phyloP scores from a whole-genome alignment of 805 yeast genomes.

The Saturnispora galanensis region DNA sequence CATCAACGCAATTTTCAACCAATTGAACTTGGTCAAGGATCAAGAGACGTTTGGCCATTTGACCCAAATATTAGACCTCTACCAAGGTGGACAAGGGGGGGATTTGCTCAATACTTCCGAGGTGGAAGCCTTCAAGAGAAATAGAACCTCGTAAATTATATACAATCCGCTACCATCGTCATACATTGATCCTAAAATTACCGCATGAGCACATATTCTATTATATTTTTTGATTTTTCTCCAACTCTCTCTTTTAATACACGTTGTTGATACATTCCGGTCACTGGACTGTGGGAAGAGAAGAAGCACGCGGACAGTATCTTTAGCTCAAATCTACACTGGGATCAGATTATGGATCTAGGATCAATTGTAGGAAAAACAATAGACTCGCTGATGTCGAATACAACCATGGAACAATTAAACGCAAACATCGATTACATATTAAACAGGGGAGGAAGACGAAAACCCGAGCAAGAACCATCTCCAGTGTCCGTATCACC shows the following conservation, averaged over 20 bases:
- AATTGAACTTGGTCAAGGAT: constrained; percentile 18
- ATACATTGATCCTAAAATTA: not conserved
- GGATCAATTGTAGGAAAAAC: not conserved
- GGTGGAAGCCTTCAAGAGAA: not conserved
- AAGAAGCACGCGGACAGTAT: no score
- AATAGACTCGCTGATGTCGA: not conserved
- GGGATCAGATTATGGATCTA: not conserved
- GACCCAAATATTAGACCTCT: constrained; percentile 1
- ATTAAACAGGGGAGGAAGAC: no score
- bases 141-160: not conserved
- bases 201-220: not conserved
- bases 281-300: no score
- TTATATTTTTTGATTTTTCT: no score
- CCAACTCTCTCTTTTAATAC: no score
- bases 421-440: no score
- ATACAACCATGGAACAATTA: not conserved
- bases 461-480: no score
- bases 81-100: not conserved
- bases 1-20: constrained; percentile 23
- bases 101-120: not conserved
- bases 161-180: no score
- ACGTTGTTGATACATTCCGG: no score
- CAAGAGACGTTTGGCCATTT: constrained; percentile 15
- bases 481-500: no score
- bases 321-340: not conserved